These are phyloP conservation scores for Caloboletus inedulis DNA, from an alignment of 1,284 basidiomycete species.

Conservation along the genomic window DNA sequence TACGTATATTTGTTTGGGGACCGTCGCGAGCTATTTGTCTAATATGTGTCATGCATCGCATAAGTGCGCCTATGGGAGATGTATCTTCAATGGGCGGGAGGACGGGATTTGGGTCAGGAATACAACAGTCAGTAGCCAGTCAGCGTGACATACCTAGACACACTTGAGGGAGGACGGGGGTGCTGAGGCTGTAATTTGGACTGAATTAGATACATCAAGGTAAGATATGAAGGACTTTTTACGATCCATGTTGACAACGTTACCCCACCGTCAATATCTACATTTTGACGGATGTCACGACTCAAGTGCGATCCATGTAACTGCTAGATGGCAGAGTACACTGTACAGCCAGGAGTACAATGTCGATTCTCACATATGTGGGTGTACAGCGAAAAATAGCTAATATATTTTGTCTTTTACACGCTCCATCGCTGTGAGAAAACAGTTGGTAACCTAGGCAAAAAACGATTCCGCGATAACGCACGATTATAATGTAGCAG, in stretches of 20 bases:
- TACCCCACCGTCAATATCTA: neutral
- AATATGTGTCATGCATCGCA: neutral
- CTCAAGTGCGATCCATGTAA: neutral
- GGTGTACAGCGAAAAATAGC: constrained; percentile 1
- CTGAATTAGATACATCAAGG: neutral
- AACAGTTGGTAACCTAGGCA: neutral
- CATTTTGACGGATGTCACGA: neutral
- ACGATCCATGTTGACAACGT: neutral
- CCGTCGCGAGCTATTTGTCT: neutral
- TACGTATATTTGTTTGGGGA: constrained; percentile 1
- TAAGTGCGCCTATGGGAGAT: constrained; percentile 6
- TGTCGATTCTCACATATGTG: constrained; percentile 1
- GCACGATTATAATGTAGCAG: constrained; percentile 93
- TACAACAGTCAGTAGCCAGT: constrained; percentile 3
- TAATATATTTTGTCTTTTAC: constrained; percentile 29
- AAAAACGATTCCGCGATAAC: constrained; percentile 35
- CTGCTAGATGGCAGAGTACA: neutral
- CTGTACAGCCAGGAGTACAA: neutral
- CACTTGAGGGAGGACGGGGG: neutral
- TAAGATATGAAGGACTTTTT: neutral
- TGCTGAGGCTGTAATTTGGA: neutral
- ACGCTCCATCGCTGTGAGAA: constrained; percentile 32
- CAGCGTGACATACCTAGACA: neutral
- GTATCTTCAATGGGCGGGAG: constrained; percentile 9
- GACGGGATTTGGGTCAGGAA: constrained; percentile 5